These are phyloP conservation scores for Prunus mume DNA, from an alignment of 306 rosid genomes.

Conservation along the genomic window DNA sequence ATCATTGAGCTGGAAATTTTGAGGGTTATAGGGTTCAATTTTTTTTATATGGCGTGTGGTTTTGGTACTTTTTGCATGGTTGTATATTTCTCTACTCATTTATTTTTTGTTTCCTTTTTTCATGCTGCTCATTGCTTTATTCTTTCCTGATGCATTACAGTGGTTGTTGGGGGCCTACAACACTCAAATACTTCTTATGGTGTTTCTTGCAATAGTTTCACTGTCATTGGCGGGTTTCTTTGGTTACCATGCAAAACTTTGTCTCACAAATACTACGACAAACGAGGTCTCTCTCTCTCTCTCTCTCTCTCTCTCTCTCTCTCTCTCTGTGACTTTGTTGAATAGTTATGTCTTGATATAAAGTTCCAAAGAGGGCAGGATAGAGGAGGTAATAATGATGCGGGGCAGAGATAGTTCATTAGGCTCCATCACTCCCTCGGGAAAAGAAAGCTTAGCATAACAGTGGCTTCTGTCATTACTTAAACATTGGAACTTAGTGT, in stretches of 20 bases:
- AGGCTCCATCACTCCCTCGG: not conserved
- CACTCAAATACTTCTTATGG: slow-evolving; percentile 76
- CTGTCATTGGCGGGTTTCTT: slow-evolving; percentile 79
- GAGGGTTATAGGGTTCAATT: too few relatives aligned
- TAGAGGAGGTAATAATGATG: not conserved
- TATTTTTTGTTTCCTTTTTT: slow-evolving; percentile 7
- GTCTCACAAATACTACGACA: slow-evolving; percentile 87
- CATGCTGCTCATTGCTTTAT: slow-evolving; percentile 9
- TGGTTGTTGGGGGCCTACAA: slow-evolving; percentile 88
- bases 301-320: slow-evolving; percentile 35
- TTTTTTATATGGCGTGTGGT: not conserved
- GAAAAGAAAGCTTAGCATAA: not conserved
- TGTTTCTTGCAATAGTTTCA: slow-evolving; percentile 71
- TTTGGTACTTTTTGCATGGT: not conserved
- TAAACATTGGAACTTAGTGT: slow-evolving; percentile 15
- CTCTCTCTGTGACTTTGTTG: slow-evolving; percentile 19
- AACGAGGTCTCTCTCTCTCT: slow-evolving; percentile 64
- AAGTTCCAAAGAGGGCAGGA: slow-evolving; percentile 4
- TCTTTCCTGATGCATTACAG: slow-evolving; percentile 40
- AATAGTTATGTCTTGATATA: slow-evolving; percentile 7
- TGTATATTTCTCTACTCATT: too few relatives aligned
- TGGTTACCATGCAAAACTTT: slow-evolving; percentile 85
- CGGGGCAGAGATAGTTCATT: not conserved
- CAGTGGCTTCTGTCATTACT: slow-evolving; percentile 1
- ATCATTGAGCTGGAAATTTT: not conserved